Conservation (phyloP, 2,329 filamentous ascomycete species). For the Fonsecaea pedrosoi region DNA sequence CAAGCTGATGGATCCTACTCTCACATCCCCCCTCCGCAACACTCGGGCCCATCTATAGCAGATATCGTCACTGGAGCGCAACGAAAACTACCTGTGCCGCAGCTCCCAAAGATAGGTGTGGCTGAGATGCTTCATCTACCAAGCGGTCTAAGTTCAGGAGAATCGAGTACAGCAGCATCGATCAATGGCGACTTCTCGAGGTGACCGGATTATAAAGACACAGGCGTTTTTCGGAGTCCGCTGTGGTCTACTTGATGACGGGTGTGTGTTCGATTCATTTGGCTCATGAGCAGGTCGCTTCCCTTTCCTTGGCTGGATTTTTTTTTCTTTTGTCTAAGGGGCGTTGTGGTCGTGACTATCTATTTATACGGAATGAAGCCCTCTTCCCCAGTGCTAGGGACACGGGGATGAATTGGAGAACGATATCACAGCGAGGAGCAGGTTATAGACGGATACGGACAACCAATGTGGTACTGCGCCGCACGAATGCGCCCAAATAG, state of each 20-base stretch:
- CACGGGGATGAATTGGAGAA: conserved; percentile 22
- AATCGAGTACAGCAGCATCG: conserved; percentile 78
- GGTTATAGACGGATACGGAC: conserved; percentile 32
- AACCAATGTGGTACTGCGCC: conserved; percentile 24
- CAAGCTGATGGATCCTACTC: conserved; percentile 65
- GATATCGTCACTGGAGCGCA: conserved; percentile 95
- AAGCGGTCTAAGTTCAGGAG: conserved; percentile 73
- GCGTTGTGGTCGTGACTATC: conserved; percentile 14
- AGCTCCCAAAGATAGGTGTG: conserved; percentile 84
- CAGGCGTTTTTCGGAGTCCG: conserved; percentile 8
- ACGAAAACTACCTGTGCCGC: conserved; percentile 87
- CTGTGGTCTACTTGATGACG: background rate
- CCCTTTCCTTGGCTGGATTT: conserved; percentile 11
- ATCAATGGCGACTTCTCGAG: conserved; percentile 66
- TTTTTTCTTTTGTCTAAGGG: background rate
- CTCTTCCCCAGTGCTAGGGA: conserved; percentile 1
- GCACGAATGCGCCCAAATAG: conserved; percentile 34
- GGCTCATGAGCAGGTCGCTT: conserved; percentile 2
- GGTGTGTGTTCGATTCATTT: background rate
- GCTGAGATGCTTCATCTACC: conserved; percentile 78
- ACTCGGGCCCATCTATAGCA: conserved; percentile 78
- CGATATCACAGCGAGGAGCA: conserved; percentile 33
- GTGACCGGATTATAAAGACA: conserved; percentile 14
- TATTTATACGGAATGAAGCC: conserved; percentile 10
- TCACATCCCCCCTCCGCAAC: conserved; percentile 58